phyloP scores from a whole-genome alignment of 495 filamentous ascomycete genomes.

The Daldinia loculata region DNA sequence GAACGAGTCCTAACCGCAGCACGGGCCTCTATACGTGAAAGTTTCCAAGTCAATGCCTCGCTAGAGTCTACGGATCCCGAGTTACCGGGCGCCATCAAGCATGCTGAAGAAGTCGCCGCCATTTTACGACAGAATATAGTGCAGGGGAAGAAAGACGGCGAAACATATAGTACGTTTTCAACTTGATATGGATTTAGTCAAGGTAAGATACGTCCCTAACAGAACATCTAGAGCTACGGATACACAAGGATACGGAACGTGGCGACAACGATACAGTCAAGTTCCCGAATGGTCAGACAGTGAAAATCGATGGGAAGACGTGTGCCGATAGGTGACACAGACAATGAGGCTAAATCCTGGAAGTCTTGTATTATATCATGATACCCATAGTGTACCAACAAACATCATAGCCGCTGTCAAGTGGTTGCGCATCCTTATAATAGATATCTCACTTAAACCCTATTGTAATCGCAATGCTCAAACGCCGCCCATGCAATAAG shows the following conservation, averaged over 20 bases:
- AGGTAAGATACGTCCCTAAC: slow-evolving; percentile 4
- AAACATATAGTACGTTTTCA: slow-evolving; percentile 69
- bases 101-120: slow-evolving; percentile 83
- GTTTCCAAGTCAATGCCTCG: slow-evolving; percentile 71
- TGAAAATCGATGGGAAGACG: slow-evolving; percentile 57
- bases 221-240: slow-evolving; percentile 70
- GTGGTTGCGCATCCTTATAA: slow-evolving; percentile 17
- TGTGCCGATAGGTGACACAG: slow-evolving; percentile 52
- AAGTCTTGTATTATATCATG: slow-evolving; percentile 46
- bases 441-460: slow-evolving; percentile 46
- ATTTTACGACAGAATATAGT: slow-evolving; percentile 87
- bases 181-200: not conserved
- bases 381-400: slow-evolving; percentile 44
- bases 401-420: slow-evolving; percentile 43
- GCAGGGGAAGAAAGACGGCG: slow-evolving; percentile 73
- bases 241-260: slow-evolving; percentile 89
- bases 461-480: slow-evolving; percentile 53
- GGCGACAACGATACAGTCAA: slow-evolving; percentile 92
- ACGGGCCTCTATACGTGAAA: slow-evolving; percentile 70
- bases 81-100: slow-evolving; percentile 63
- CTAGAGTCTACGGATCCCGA: slow-evolving; percentile 63
- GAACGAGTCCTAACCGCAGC: slow-evolving; percentile 70
- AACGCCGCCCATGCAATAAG: slow-evolving; percentile 49
- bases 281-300: slow-evolving; percentile 54
- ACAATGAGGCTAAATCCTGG: slow-evolving; percentile 46